Percentiles rank a stretch among this genome's conserved stretches.
Conservation (phyloP, 2,329 filamentous ascomycete genomes). For the Arthrobotrys musiformis region DNA sequence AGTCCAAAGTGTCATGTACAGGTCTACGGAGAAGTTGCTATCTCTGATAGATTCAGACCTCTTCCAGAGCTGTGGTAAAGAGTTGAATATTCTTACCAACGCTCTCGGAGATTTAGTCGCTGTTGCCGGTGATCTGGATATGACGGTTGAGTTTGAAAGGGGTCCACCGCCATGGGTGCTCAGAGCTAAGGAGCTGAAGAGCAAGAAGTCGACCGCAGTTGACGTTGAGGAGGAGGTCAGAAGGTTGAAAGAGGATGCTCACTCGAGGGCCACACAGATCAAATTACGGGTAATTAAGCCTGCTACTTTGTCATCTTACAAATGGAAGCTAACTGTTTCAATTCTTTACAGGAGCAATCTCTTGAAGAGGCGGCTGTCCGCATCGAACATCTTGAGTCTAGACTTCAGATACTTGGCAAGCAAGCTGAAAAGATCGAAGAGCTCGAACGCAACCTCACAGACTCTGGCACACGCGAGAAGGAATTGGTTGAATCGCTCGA, state of each 20-base stretch:
- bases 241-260: conserved; percentile 80
- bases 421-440: conserved; percentile 77
- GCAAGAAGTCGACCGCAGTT: conserved; percentile 80
- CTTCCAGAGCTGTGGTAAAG: conserved; percentile 75
- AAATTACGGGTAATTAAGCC: conserved; percentile 60
- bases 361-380: conserved; percentile 89
- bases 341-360: conserved; percentile 75
- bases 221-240: conserved; percentile 87
- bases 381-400: conserved; percentile 89
- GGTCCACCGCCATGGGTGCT: conserved; percentile 82
- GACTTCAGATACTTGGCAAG: conserved; percentile 83
- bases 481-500: conserved; percentile 67
- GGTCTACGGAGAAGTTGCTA: conserved; percentile 68
- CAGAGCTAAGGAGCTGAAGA: conserved; percentile 81
- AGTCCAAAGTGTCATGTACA: conserved; percentile 72
- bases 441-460: conserved; percentile 70
- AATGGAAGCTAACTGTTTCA: conserved; percentile 69
- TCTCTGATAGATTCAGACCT: conserved; percentile 73
- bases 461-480: conserved; percentile 60
- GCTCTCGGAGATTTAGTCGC: conserved; percentile 77
- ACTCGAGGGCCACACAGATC: conserved; percentile 73
- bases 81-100: conserved; percentile 72
- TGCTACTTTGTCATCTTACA: background rate
- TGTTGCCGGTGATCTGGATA: conserved; percentile 75
- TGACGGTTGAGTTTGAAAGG: conserved; percentile 82